phyloP scores from a whole-genome alignment of 176 grass and related monocot species.

The Urochloa ruziziensis region DNA sequence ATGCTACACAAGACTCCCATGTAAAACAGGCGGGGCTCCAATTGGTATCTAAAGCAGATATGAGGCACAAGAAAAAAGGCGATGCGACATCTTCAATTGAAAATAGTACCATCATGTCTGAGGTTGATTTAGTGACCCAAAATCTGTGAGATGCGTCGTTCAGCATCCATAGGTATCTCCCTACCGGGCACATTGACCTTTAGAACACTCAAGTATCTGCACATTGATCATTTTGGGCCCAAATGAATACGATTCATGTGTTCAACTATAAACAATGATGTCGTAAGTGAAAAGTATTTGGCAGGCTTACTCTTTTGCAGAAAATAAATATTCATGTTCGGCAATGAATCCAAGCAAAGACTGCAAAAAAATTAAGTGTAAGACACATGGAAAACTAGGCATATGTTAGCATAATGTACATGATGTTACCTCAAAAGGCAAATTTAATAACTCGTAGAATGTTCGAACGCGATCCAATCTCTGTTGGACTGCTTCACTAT shows the following conservation, averaged over 20 bases:
- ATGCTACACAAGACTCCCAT: constrained; percentile 11
- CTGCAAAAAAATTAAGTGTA: constrained; percentile 47
- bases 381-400: constrained; percentile 24
- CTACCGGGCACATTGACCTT: constrained; percentile 89
- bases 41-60: neutral
- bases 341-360: constrained; percentile 79
- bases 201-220: constrained; percentile 71
- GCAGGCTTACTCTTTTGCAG: constrained; percentile 69
- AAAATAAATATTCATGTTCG: constrained; percentile 86
- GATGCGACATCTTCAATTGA: neutral
- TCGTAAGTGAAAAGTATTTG: neutral
- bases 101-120: neutral
- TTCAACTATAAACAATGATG: neutral
- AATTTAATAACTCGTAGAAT: constrained; percentile 87
- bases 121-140: constrained; percentile 47
- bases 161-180: constrained; percentile 81
- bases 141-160: constrained; percentile 65
- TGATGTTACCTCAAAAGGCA: constrained; percentile 76
- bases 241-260: neutral
- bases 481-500: constrained; percentile 84
- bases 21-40: neutral
- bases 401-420: constrained; percentile 2
- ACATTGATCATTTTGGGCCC: neutral
- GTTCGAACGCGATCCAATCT: constrained; percentile 81
- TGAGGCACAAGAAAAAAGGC: neutral